Evolutionary conservation across 2,329 filamentous ascomycete genomes (phyloP), one percentile per base, ranked within the genome.

Genomic region (Tolypocladium guangdongense): DNA sequence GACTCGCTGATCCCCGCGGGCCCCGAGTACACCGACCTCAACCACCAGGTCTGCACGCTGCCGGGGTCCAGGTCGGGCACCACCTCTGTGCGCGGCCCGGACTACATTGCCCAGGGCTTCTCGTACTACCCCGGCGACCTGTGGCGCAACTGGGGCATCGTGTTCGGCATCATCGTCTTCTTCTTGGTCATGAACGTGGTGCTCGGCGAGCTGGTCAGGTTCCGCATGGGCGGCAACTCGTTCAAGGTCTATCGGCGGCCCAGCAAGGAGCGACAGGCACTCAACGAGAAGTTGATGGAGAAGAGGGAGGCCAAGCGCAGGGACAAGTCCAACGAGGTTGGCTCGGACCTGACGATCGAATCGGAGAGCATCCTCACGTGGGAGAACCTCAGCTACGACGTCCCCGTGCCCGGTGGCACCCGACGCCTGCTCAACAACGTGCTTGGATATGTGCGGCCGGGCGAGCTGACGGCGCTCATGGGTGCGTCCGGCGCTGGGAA

Each of bases 401-500:
- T 86, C 0, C 81, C 81, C 0, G 76, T 82, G 4, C 73, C 79
- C 0, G 77, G 75, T 5, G 81, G 80, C 2, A 78, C 73, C 5
- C 74, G 78, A 11, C 75, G 77, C 5, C 74, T 84, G 7, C 74
- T 84, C 2, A 75, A 76, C 63, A 70, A 74, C 41, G 71, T 82
- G 1, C 78, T 72, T 53, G 90, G 84, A 2, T 92, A 85, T 60
- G 87, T 90, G 50, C 83, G 85, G 57, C 88, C 88, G 2, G 88
- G 88, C 37, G 81, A 86, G 60, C 75, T 92, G 11, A 91, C 87
- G 3, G 87, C 88, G 2, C 73, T 93, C 2, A 90, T 93, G 86
- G 88, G 88, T 39, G 84, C 85, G 7, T 90, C 86, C 6, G 87
- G 87, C n/a, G 90, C 89, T 5, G 90, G 90, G 49, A 95, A 95